Evolutionary conservation across 2,329 filamentous ascomycete species (phyloP).

Genomic region (Botrytis cinerea): DNA sequence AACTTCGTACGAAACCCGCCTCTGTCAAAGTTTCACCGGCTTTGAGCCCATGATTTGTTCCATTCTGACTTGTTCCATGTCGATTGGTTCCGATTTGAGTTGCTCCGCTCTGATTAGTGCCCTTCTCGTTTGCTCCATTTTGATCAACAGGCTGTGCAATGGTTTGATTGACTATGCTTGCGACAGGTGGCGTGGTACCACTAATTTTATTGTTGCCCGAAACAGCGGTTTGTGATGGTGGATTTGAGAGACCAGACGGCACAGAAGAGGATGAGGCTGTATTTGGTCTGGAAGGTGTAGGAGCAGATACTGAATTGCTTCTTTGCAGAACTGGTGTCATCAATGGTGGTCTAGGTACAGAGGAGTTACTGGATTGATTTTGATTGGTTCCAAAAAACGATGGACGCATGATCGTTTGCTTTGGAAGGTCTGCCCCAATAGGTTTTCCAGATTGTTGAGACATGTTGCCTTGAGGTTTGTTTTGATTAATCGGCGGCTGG

Average conservation of each 20-base stretch:
- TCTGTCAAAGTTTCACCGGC: constrained; percentile 18
- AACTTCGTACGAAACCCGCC: constrained; percentile 19
- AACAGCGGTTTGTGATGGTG: constrained; percentile 24
- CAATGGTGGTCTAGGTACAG: constrained; percentile 40
- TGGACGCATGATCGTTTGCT: constrained; percentile 37
- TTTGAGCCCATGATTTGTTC: constrained; percentile 7
- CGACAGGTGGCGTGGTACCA: constrained; percentile 5
- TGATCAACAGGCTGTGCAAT: constrained; percentile 16
- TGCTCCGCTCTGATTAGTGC: background rate
- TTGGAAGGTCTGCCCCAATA: constrained; percentile 30
- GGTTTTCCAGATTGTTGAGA: constrained; percentile 29
- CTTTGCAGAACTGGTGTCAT: constrained; percentile 34
- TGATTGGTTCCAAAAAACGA: constrained; percentile 35
- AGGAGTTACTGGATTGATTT: constrained; percentile 30
- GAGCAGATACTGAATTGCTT: constrained; percentile 34
- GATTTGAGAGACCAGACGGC: constrained; percentile 9
- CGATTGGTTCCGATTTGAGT: background rate
- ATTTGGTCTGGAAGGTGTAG: constrained; percentile 29
- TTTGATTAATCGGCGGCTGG: constrained; percentile 31
- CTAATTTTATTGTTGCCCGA: constrained; percentile 1
- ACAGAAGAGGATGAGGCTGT: constrained; percentile 34
- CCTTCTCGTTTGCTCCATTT: background rate
- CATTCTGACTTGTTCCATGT: background rate
- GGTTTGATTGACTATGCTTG: constrained; percentile 2
- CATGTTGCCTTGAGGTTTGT: constrained; percentile 30